A percentile compares a stretch with the other conserved stretches of the same genome.
These are phyloP conservation scores for Blastocystis sp. DNA, from an alignment of 352 stramenopile genomes.

Conservation along the genomic window DNA sequence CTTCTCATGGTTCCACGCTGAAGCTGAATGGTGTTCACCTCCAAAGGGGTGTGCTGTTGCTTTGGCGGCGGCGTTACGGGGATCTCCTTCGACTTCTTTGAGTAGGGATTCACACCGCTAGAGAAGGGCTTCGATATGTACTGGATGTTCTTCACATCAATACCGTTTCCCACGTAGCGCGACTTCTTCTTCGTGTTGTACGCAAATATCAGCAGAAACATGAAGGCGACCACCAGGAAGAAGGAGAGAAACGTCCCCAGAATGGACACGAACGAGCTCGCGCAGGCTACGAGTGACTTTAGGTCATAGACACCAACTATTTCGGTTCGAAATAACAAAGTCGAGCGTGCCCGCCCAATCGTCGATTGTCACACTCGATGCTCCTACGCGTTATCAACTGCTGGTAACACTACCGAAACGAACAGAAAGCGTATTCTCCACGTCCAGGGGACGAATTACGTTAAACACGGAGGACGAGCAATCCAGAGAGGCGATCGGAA, in stretches of 20 bases:
- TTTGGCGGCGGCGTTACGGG: not conserved
- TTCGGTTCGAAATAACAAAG: too few relatives aligned
- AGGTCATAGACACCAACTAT: too few relatives aligned
- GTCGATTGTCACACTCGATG: too few relatives aligned
- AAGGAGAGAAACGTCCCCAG: slow-evolving; percentile 17
- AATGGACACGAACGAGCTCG: not conserved
- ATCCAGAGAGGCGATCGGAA: not conserved
- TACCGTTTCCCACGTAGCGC: slow-evolving; percentile 13
- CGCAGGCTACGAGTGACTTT: not conserved
- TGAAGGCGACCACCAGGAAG: slow-evolving; percentile 18
- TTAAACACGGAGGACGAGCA: not conserved
- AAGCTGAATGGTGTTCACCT: not conserved
- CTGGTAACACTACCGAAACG: not conserved
- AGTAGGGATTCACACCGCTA: slow-evolving; percentile 39
- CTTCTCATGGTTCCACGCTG: not conserved
- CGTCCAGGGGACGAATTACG: not conserved
- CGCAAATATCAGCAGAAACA: slow-evolving; percentile 31
- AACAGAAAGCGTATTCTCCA: not conserved
- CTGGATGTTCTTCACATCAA: slow-evolving; percentile 40
- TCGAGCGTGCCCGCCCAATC: too few relatives aligned
- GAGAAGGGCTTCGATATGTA: slow-evolving; percentile 63
- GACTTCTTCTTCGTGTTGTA: slow-evolving; percentile 36
- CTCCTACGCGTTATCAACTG: too few relatives aligned
- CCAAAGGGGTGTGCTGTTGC: not conserved
- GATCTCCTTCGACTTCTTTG: slow-evolving; percentile 25